These are phyloP conservation scores for Cladosporium halotolerans DNA, from an alignment of 2,329 filamentous ascomycete species.

Conservation along the genomic window DNA sequence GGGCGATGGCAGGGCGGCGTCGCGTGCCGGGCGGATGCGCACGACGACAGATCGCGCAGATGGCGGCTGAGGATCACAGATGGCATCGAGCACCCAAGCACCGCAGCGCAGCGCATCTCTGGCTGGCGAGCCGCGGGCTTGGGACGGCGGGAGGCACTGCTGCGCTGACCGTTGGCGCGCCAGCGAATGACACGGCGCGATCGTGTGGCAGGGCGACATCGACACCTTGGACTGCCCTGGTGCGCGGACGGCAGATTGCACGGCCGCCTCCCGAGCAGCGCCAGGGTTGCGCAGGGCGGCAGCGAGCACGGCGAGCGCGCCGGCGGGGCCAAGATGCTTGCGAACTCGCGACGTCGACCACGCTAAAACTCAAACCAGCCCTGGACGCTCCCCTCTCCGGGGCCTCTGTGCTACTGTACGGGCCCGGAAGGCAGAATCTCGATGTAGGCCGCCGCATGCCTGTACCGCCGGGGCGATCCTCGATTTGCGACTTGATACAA, in stretches of 20 bases:
- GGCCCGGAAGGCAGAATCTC: neutral
- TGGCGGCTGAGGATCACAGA: conserved; percentile 2
- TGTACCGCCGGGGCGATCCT: conserved; percentile 2
- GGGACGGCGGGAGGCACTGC: neutral
- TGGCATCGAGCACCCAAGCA: neutral
- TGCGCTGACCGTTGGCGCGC: neutral
- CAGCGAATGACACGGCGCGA: neutral
- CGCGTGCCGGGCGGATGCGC: neutral
- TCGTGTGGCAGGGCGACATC: conserved; percentile 6
- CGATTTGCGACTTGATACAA: conserved; percentile 6
- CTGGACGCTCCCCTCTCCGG: too few relatives aligned
- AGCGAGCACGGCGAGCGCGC: neutral
- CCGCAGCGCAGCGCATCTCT: neutral
- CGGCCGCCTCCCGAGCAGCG: neutral
- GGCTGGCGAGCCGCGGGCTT: conserved; percentile 1
- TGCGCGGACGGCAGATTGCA: too few relatives aligned
- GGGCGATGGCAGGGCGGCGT: neutral
- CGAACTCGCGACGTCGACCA: too few relatives aligned
- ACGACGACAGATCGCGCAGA: neutral
- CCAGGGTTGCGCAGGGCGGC: neutral
- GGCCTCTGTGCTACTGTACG: too few relatives aligned
- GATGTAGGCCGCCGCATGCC: neutral
- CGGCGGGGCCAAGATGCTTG: neutral
- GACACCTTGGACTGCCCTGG: neutral
- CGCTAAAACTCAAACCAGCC: too few relatives aligned